phyloP scores from a whole-genome alignment of 345 rosid species.

The Citrus mangshanensis region DNA sequence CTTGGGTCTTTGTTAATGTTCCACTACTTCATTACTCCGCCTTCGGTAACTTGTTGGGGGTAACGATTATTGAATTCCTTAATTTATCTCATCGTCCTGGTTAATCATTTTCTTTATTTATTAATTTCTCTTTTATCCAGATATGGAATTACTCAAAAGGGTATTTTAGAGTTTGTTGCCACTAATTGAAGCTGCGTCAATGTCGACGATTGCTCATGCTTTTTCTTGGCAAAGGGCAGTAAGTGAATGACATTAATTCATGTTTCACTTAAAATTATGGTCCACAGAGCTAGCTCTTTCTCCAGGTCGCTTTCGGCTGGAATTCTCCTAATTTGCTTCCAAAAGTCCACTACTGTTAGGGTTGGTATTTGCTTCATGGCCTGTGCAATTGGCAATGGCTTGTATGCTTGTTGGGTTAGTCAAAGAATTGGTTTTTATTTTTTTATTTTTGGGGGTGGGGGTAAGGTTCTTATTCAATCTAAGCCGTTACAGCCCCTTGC shows the following conservation, averaged over 20 bases:
- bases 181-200: conserved; percentile 82
- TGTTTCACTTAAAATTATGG: conserved; percentile 28
- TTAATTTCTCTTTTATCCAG: too few species aligned
- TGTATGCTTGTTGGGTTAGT: conserved; percentile 92
- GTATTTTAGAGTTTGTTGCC: conserved; percentile 57
- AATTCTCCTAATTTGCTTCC: conserved; percentile 88
- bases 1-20: too few species aligned
- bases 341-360: conserved; percentile 69
- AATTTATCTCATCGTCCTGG: too few species aligned
- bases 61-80: too few species aligned
- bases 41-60: too few species aligned
- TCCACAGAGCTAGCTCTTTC: conserved; percentile 64
- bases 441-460: background rate
- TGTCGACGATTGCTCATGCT: conserved; percentile 73
- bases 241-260: conserved; percentile 56
- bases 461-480: conserved; percentile 50
- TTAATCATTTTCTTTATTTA: too few species aligned
- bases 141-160: conserved; percentile 19
- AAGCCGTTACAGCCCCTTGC: conserved; percentile 58
- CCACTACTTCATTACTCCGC: too few species aligned
- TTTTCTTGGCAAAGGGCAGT: conserved; percentile 80
- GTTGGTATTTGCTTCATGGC: conserved; percentile 72
- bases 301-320: conserved; percentile 69
- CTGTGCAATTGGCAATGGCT: conserved; percentile 77
- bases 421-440: conserved; percentile 49